Evolutionary conservation across 441 rosid species (phyloP).

Genomic region (Euphorbia neoarborescens): DNA sequence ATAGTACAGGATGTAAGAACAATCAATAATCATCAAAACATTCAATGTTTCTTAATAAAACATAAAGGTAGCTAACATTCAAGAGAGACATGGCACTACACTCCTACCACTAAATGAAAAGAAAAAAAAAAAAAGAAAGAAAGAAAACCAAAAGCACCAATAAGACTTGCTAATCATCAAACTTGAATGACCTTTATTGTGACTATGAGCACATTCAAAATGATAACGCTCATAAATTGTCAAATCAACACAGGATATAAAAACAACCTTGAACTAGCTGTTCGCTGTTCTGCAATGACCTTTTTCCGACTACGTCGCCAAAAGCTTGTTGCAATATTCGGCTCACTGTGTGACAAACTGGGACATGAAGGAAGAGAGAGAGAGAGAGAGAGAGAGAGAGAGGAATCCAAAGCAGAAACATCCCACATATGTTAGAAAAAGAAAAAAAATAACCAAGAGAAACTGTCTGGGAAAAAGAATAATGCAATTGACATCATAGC

Average conservation of each 20-base stretch:
- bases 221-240: slow-evolving; percentile 1
- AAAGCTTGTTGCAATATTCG: slow-evolving; percentile 75
- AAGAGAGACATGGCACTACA: neutral
- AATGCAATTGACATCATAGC: neutral
- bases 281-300: slow-evolving; percentile 94
- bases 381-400: neutral
- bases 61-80: neutral
- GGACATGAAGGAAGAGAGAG: slow-evolving; percentile 19
- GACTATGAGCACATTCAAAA: neutral
- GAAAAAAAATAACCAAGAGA: neutral
- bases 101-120: neutral
- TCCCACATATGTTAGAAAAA: neutral
- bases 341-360: slow-evolving; percentile 93
- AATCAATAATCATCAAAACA: neutral
- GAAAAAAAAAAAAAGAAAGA: no score
- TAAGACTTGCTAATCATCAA: neutral
- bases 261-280: slow-evolving; percentile 92
- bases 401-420: slow-evolving; percentile 11
- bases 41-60: neutral
- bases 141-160: neutral
- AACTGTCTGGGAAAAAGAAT: neutral
- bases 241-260: slow-evolving; percentile 22
- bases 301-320: slow-evolving; percentile 95
- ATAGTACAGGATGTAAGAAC: neutral
- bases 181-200: neutral